Base-by-base conservation (phyloP, 2,329 filamentous ascomycete genomes). In the Zymoseptoria ardabiliae region DNA sequence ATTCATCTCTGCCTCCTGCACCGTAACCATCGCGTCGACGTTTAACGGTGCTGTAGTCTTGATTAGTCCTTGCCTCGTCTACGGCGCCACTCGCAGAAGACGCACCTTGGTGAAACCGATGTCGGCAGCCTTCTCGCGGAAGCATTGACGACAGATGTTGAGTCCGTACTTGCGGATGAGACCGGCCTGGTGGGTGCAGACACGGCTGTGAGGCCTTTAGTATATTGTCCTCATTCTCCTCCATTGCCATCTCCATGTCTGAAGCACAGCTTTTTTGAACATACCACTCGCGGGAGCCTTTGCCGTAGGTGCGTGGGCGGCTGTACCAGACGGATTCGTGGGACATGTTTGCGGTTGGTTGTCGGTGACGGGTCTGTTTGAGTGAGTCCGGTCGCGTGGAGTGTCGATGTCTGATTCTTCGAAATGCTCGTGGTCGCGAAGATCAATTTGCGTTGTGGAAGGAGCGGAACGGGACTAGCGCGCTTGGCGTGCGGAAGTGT, bases 131-230 rank as follows among this genome's bases (percentile, higher is more conserved):
- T 87, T 87, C 80, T 87, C 85, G 71, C 85, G 77, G 82, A 87
- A 87, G 82, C 84, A 87, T 78, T 84, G 81, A 81, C 84, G 82
- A 82, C 84, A 86, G 79, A 87, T 85, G 75, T 96, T 91, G 73
- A 97, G 85, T 77, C 94, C 93, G 84, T 99, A 99, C 85, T 99
- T 99, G 85, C 94, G 92, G 87, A 99, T 96, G 72, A 99, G 87
- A 95, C 94, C 94, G 76, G 94, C 93, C 77, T 85, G 87, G 89
- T 99, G 93, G 77, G 91, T 91, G 90, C 87, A 90, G 77, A 89
- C 86, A 76, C 87, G 87, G 84, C 87, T 90, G 74, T 71, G 52
- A 53, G 25, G 57, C 54, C 62, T 64, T 72, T 64, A 73, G 70
- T 66, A 63, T 61, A 58, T 62, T 59, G 45, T 63, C 61, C 56